Evolutionary conservation across 2,329 filamentous ascomycete species (phyloP).

Genomic region (Colletotrichum euphorbiae): DNA sequence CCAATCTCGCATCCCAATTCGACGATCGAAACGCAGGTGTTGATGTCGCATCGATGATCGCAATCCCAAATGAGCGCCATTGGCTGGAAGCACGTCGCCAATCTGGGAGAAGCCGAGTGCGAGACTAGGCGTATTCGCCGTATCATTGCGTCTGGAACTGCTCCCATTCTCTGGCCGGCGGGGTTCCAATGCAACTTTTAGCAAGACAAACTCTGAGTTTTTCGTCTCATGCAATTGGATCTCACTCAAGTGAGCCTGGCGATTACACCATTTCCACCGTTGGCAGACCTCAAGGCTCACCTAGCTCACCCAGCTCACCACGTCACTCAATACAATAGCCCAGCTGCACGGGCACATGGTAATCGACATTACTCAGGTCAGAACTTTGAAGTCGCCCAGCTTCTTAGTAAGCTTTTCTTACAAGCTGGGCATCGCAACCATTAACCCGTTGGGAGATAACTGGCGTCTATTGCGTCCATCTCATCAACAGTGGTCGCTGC

Average conservation of each 20-base stretch:
- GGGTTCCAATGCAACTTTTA: not conserved
- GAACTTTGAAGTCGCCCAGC: not conserved
- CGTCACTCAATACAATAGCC: not conserved
- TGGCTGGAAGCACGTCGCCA: constrained; percentile 3
- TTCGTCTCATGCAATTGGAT: not conserved
- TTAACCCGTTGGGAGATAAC: not conserved
- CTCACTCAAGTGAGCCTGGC: not conserved
- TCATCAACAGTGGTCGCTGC: not conserved
- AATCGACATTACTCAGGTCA: not conserved
- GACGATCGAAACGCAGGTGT: constrained; percentile 16
- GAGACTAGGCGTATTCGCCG: constrained; percentile 11
- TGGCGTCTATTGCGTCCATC: not conserved
- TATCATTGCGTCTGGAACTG: not conserved
- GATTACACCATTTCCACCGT: not conserved
- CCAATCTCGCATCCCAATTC: not conserved
- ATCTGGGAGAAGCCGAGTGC: constrained; percentile 2
- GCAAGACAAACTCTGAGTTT: constrained; percentile 7
- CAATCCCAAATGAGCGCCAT: not conserved
- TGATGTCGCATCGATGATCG: constrained; percentile 8
- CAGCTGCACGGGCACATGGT: constrained; percentile 14
- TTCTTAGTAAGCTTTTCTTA: not conserved
- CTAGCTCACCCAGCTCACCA: constrained; percentile 11
- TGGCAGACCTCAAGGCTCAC: constrained; percentile 5
- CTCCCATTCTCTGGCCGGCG: no score
- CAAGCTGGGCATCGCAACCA: constrained; percentile 22